phyloP scores from a whole-genome alignment of 768 basidiomycete genomes.

The Rhizopogon vinicolor region DNA sequence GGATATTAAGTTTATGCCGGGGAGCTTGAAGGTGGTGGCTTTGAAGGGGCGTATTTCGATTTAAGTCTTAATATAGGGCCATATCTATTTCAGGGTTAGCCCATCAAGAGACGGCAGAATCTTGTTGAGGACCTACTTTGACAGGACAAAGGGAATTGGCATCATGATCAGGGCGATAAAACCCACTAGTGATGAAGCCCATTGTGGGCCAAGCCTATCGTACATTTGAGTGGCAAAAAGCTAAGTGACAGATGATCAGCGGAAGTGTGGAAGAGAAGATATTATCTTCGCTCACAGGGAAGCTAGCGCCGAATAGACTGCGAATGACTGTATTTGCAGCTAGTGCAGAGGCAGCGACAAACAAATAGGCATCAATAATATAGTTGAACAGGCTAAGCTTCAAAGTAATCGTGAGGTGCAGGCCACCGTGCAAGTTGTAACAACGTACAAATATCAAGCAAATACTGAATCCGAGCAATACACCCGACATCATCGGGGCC shows the following conservation, averaged over 20 bases:
- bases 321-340: slow-evolving; percentile 50
- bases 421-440: neutral
- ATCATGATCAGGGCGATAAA: slow-evolving; percentile 46
- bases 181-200: slow-evolving; percentile 58
- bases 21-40: slow-evolving; percentile 4
- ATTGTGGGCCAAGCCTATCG: slow-evolving; percentile 40
- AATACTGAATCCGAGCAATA: slow-evolving; percentile 48
- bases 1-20: slow-evolving; percentile 1
- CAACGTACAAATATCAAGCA: slow-evolving; percentile 49
- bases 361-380: slow-evolving; percentile 55
- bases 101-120: neutral
- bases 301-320: slow-evolving; percentile 48
- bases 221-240: slow-evolving; percentile 59
- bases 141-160: slow-evolving; percentile 47
- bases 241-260: slow-evolving; percentile 9
- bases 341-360: slow-evolving; percentile 52
- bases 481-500: slow-evolving; percentile 48
- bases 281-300: slow-evolving; percentile 26
- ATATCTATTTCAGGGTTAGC: slow-evolving; percentile 16
- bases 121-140: slow-evolving; percentile 11
- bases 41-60: slow-evolving; percentile 37
- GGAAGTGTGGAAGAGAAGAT: neutral
- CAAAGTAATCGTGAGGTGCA: neutral
- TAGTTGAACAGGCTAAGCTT: slow-evolving; percentile 56
- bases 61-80: slow-evolving; percentile 38